Evolutionary conservation across 2,329 filamentous ascomycete species (phyloP), one percentile per base, ranked within the genome.

Genomic region (Calonectria ilicicola): DNA sequence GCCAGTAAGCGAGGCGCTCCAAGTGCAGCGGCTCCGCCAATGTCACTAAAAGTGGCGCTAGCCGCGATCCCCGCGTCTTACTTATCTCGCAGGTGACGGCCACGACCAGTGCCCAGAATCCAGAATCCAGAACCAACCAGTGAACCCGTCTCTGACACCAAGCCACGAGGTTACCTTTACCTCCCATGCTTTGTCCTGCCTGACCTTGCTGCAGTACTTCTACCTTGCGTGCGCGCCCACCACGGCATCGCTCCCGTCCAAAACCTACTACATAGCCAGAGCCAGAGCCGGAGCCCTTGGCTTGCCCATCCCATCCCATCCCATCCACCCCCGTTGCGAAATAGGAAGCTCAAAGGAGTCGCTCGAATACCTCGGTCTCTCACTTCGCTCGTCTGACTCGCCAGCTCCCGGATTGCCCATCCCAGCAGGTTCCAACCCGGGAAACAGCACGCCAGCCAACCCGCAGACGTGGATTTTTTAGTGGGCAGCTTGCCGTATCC

Each of bases 61-160:
- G 75, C 72, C 72, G 75, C 72, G 65, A 78, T 80, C 78, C 77
- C 78, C 78, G 73, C 78, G 76, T 80, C 76, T 79, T 70, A 77
- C 76, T 71, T 73, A 69, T 70, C 72, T 70, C 70, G 65, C 71
- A 68, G 66, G 65, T 63, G 66, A 68, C 66, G 49, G 40, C 64
- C 71, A 73, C 26, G 44, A 8, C 51, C 67, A 47, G 42, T 32
- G 27, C 27, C 38, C 46, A 56, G 56, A 73, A n/a, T n/a, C n/a
- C n/a, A n/a, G n/a, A 51, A 51, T 32, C 40, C 64, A 67, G 67
- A 67, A 27, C 60, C 49, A 68, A 53, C 68, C 70, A 62, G 66
- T 62, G 66, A 68, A 62, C 56, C 56, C 38, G 66, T 49, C 35
- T 68, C 66, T 63, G 65, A 58, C 66, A 63, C 66, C 66, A 68